phyloP scores from a whole-genome alignment of 768 basidiomycete species.

The Austroboletus festivus region DNA sequence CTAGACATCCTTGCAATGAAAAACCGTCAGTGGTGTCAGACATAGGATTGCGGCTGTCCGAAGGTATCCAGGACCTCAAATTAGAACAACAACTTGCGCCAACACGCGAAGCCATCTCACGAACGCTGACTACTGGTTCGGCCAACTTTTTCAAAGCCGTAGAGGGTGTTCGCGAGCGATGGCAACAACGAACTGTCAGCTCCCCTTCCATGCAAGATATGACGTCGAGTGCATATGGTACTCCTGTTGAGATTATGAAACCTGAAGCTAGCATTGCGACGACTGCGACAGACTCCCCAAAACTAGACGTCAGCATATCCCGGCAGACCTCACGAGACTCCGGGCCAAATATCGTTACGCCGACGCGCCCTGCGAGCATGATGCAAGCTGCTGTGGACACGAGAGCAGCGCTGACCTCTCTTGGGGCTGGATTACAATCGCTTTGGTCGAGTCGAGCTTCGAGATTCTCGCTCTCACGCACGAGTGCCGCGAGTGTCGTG shows the following conservation, averaged over 20 bases:
- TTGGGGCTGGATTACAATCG: constrained; percentile 48
- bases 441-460: constrained; percentile 42
- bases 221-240: constrained; percentile 15
- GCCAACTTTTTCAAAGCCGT: constrained; percentile 85
- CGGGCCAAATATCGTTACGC: constrained; percentile 4
- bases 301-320: constrained; percentile 9
- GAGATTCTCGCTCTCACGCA: constrained; percentile 37
- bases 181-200: constrained; percentile 43
- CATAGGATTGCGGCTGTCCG: constrained; percentile 85
- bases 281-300: constrained; percentile 13
- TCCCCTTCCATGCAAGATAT: constrained; percentile 26
- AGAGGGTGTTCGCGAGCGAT: constrained; percentile 80
- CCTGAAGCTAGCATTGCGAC: constrained; percentile 24
- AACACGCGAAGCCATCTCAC: constrained; percentile 82
- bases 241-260: constrained; percentile 30
- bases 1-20: constrained; percentile 90
- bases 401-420: constrained; percentile 35
- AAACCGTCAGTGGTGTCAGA: constrained; percentile 88
- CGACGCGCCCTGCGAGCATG: constrained; percentile 25
- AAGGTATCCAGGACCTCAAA: constrained; percentile 92
- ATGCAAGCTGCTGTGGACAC: constrained; percentile 34
- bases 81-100: constrained; percentile 93
- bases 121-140: constrained; percentile 71
- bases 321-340: constrained; percentile 30
- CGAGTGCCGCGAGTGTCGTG: constrained; percentile 22